A percentile compares a stretch with the other conserved stretches of the same genome.
phyloP scores from a whole-genome alignment of 225 moss, liverwort and hornwort species.

The Thuidium tamariscinum region DNA sequence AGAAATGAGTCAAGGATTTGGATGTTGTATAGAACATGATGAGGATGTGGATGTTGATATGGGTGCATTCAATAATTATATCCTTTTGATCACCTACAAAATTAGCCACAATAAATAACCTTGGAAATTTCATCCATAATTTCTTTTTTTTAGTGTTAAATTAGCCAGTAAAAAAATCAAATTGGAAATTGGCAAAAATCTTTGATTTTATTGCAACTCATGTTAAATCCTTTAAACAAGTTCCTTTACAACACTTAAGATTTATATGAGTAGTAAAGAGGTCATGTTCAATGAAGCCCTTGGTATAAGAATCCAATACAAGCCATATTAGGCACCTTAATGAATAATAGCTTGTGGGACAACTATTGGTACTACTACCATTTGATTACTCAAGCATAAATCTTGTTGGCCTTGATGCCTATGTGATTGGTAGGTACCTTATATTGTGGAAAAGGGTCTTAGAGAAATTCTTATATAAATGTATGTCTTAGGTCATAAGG shows the following conservation, averaged over 20 bases:
- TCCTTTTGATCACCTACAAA: not conserved
- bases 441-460: not conserved
- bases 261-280: not conserved
- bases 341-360: too few species aligned
- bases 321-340: too few species aligned
- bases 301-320: too few species aligned
- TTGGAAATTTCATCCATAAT: not conserved
- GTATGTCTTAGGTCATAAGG: not conserved
- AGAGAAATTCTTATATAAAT: fast-evolving
- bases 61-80: not conserved
- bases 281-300: too few species aligned
- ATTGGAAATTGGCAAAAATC: not conserved
- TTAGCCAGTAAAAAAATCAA: not conserved
- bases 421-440: not conserved
- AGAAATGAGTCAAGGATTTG: not conserved
- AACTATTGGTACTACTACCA: not conserved
- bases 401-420: not conserved
- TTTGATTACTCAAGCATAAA: not conserved
- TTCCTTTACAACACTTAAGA: not conserved
- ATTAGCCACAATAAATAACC: not conserved
- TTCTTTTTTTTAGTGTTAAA: fast-evolving
- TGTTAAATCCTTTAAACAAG: fast-evolving
- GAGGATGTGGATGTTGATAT: not conserved
- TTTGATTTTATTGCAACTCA: not conserved
- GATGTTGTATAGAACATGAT: not conserved